Evolutionary conservation across 805 yeast species (phyloP).

Genomic region (Sugiyamaella floridensis): DNA sequence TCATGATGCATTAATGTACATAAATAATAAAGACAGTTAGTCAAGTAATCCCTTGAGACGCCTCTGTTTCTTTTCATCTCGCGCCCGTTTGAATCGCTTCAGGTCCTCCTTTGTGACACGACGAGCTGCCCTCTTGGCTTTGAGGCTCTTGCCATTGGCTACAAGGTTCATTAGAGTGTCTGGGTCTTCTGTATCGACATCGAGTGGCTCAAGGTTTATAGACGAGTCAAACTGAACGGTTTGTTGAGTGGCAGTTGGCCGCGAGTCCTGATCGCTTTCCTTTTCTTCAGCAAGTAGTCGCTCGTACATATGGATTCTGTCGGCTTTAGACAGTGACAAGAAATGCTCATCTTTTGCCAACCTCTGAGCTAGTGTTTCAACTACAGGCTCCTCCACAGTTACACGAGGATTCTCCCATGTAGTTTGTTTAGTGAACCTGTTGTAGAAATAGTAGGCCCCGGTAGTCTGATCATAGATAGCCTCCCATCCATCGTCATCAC

Average conservation of each 20-base stretch:
- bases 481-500: slow-evolving; percentile 23
- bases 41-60: neutral
- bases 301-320: slow-evolving; percentile 12
- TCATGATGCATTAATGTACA: neutral
- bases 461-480: slow-evolving; percentile 20
- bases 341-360: slow-evolving; percentile 12
- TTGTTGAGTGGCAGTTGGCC: neutral
- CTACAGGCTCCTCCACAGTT: neutral
- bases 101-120: slow-evolving; percentile 19
- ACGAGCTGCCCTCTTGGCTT: slow-evolving; percentile 16
- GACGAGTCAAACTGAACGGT: neutral
- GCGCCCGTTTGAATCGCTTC: slow-evolving; percentile 16
- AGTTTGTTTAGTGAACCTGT: slow-evolving; percentile 18
- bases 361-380: slow-evolving; percentile 7
- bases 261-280: neutral
- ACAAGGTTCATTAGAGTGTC: slow-evolving; percentile 8
- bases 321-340: slow-evolving; percentile 6
- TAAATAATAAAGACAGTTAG: neutral
- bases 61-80: slow-evolving; percentile 20
- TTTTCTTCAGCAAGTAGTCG: neutral
- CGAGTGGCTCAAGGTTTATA: neutral
- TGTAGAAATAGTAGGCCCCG: slow-evolving; percentile 23
- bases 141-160: slow-evolving; percentile 17
- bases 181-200: neutral
- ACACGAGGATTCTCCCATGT: slow-evolving; percentile 26